phyloP scores from a whole-genome alignment of 1,284 basidiomycete species.

The Sanghuangporus baumii region DNA sequence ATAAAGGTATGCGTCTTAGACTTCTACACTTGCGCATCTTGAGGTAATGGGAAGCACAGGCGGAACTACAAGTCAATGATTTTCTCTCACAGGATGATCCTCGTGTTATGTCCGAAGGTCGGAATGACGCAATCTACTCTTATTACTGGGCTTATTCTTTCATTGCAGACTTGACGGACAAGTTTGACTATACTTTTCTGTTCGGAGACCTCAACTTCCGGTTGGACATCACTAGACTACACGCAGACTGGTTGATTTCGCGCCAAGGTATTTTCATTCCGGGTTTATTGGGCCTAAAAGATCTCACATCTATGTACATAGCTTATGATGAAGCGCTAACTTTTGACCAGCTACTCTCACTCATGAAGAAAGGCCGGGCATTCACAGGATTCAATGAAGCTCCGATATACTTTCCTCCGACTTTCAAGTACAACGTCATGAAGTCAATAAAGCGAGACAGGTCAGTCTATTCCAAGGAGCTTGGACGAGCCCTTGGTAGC shows the following conservation, averaged over 20 bases:
- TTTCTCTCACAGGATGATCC: slow-evolving; percentile 62
- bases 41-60: slow-evolving; percentile 31
- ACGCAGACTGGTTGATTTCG: slow-evolving; percentile 60
- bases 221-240: slow-evolving; percentile 64
- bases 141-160: slow-evolving; percentile 3
- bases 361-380: slow-evolving; percentile 58
- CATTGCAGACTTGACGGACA: slow-evolving; percentile 64
- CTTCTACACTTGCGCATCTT: slow-evolving; percentile 4
- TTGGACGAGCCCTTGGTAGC: slow-evolving; percentile 50
- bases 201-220: slow-evolving; percentile 81
- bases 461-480: slow-evolving; percentile 33
- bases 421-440: slow-evolving; percentile 80
- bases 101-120: slow-evolving; percentile 61
- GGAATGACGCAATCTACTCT: slow-evolving; percentile 4
- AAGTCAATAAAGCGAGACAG: slow-evolving; percentile 47
- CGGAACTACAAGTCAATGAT: slow-evolving; percentile 58
- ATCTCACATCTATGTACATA: slow-evolving; percentile 23
- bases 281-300: background rate
- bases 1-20: slow-evolving; percentile 51
- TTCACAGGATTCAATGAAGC: slow-evolving; percentile 71
- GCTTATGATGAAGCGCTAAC: slow-evolving; percentile 68
- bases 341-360: slow-evolving; percentile 73
- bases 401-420: slow-evolving; percentile 69
- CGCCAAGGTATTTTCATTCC: slow-evolving; percentile 37
- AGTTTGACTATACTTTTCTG: slow-evolving; percentile 79